Conservation (phyloP, 2,329 filamentous ascomycete species). For the Phaeosphaeria sp. region DNA sequence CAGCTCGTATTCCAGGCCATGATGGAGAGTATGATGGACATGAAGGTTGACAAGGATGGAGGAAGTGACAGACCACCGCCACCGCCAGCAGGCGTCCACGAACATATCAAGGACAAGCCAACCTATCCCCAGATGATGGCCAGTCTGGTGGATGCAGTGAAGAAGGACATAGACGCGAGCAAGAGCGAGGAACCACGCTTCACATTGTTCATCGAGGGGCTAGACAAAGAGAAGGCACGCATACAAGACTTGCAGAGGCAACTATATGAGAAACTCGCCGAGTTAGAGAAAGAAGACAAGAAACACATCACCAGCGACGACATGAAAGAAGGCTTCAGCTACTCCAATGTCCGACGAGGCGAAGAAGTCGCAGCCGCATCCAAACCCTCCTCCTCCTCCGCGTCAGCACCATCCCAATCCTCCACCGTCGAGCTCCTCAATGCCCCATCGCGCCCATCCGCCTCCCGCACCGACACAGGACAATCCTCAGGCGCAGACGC, state of each 20-base stretch:
- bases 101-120: slow-evolving; percentile 74
- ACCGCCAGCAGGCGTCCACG: slow-evolving; percentile 79
- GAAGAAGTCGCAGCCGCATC: slow-evolving; percentile 27
- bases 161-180: slow-evolving; percentile 77
- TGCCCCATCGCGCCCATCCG: slow-evolving; percentile 56
- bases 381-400: slow-evolving; percentile 28
- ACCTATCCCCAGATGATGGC: slow-evolving; percentile 98
- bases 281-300: slow-evolving; percentile 83
- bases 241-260: slow-evolving; percentile 80
- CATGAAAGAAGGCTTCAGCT: slow-evolving; percentile 89
- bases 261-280: slow-evolving; percentile 73
- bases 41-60: slow-evolving; percentile 55
- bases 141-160: slow-evolving; percentile 92
- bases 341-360: slow-evolving; percentile 70
- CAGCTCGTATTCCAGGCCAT: slow-evolving; percentile 88
- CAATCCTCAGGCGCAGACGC: slow-evolving; percentile 66
- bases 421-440: slow-evolving; percentile 74
- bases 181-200: slow-evolving; percentile 72
- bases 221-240: slow-evolving; percentile 77
- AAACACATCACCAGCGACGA: slow-evolving; percentile 94
- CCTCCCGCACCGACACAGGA: slow-evolving; percentile 49
- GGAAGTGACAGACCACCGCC: slow-evolving; percentile 67
- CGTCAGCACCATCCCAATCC: slow-evolving; percentile 24
- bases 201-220: slow-evolving; percentile 77
- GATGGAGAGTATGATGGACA: slow-evolving; percentile 76